Base-by-base conservation (phyloP, 768 basidiomycete genomes). In the Russula brevipes region DNA sequence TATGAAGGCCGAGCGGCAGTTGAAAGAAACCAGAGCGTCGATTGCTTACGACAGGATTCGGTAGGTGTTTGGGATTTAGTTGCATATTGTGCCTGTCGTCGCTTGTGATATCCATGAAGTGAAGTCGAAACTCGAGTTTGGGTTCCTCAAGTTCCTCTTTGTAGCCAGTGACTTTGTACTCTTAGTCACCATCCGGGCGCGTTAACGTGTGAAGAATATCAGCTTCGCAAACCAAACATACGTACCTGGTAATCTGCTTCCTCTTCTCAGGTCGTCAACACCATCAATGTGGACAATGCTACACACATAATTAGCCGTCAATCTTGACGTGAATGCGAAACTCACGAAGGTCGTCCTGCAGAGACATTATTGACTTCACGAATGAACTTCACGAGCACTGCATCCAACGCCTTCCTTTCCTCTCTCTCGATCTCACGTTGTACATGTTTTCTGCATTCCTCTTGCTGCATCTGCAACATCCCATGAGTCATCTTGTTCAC, bases 391-490 rank as follows among this genome's bases (percentile, higher is more conserved):
- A n/a, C 9, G 7, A 53, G 46, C 1, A 11, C 16, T 16, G 4
- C 5, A 5, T 9, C 3, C 16, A 54, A 7, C 1, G 3, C 31
- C 0, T 24, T n/a, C 8, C 30, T 61, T 36, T 50, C 30, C 11
- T 68, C 35, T 14, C 30, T 30, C 24, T 45, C 59, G 0, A 52
- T 5, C 17, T 65, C 42, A 1, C 9, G 59, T 2, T n/a, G 31
- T 16, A 70, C n/a, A 12, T 9, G 16, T 6, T 41, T 38, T 14
- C 30, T 45, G 42, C 55, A 57, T 2, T 31, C 50, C 0, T 57
- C 60, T 16, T 60, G 41, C 39, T 69, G 69, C n/a, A 61, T 60
- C 4, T 11, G 4, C 14, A 55, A 19, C 2, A 66, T 61, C 5
- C 35, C 42, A 1, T 3, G 33, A 0, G 55, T 17, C 33, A 61